A percentile compares a stretch with the other conserved stretches of the same genome.
phyloP scores from a whole-genome alignment of 768 basidiomycete genomes.

The Crucibulum laeve region DNA sequence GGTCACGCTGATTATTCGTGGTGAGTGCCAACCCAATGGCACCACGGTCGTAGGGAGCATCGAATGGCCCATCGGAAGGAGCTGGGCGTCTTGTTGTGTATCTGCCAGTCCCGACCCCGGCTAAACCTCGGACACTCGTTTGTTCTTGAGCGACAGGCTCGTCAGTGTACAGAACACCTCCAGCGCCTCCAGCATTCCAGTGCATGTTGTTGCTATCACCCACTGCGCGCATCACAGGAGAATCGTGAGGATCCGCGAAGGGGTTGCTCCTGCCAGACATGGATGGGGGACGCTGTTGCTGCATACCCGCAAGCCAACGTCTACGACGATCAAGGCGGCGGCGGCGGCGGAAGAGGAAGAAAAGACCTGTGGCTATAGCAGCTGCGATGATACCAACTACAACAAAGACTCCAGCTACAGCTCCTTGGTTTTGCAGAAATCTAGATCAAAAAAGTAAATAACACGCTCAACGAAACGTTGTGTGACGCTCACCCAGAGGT shows the following conservation, averaged over 20 bases:
- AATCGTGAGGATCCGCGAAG: slow-evolving; percentile 23
- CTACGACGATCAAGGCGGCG: slow-evolving; percentile 31
- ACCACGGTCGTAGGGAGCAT: slow-evolving; percentile 18
- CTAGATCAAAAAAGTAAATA: slow-evolving; percentile 20
- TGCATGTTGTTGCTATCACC: not conserved
- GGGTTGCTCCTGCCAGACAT: slow-evolving; percentile 19
- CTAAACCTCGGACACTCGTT: slow-evolving; percentile 3
- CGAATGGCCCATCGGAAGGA: slow-evolving; percentile 28
- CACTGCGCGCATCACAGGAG: slow-evolving; percentile 6
- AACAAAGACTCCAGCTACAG: slow-evolving; percentile 72
- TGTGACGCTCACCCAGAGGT: slow-evolving; percentile 18
- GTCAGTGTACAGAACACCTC: slow-evolving; percentile 1
- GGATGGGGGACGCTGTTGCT: slow-evolving; percentile 23
- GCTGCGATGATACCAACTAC: slow-evolving; percentile 56
- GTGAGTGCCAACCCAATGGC: too few species aligned
- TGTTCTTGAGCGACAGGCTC: not conserved
- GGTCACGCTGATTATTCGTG: too few species aligned
- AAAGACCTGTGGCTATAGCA: slow-evolving; percentile 37
- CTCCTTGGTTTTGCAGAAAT: slow-evolving; percentile 64
- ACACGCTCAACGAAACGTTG: not conserved
- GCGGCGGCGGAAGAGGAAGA: slow-evolving; percentile 38
- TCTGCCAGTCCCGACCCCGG: too few species aligned
- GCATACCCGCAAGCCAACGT: slow-evolving; percentile 32
- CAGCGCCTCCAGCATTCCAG: too few species aligned
- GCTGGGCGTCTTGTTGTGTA: too few species aligned